These are phyloP conservation scores for Pluteus cervinus DNA, from an alignment of 768 basidiomycete species.

Conservation along the genomic window DNA sequence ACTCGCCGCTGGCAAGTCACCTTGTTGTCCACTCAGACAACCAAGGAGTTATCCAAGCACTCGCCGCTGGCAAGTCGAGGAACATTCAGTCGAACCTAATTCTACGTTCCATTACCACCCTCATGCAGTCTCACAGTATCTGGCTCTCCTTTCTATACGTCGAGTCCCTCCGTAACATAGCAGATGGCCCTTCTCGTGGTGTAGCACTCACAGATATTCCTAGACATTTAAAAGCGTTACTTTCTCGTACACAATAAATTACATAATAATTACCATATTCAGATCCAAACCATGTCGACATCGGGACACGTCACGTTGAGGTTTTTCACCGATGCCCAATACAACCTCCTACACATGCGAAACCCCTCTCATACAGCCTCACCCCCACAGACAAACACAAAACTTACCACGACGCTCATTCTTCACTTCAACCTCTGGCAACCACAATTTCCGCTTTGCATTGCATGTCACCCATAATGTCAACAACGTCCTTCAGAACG, in stretches of 20 bases:
- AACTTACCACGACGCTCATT: too few species aligned
- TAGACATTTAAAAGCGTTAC: background rate
- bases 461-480: background rate
- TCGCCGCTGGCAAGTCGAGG: constrained; percentile 17
- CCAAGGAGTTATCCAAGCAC: constrained; percentile 21
- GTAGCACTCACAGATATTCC: constrained; percentile 3
- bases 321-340: background rate
- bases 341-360: too few species aligned
- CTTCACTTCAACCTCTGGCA: too few species aligned
- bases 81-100: constrained; percentile 23
- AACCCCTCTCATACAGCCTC: too few species aligned
- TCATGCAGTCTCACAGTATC: constrained; percentile 16
- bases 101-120: constrained; percentile 16
- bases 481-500: constrained; percentile 4
- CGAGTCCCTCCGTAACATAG: constrained; percentile 13
- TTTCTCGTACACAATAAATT: constrained; percentile 1
- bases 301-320: background rate
- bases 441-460: background rate
- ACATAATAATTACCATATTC: background rate
- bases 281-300: background rate
- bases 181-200: constrained; percentile 17
- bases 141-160: constrained; percentile 21
- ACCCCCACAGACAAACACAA: too few species aligned
- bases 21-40: constrained; percentile 29
- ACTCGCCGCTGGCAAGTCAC: constrained; percentile 18